Evolutionary conservation across 805 yeast genomes (phyloP).

Genomic region (Saturnispora serradocipensis): DNA sequence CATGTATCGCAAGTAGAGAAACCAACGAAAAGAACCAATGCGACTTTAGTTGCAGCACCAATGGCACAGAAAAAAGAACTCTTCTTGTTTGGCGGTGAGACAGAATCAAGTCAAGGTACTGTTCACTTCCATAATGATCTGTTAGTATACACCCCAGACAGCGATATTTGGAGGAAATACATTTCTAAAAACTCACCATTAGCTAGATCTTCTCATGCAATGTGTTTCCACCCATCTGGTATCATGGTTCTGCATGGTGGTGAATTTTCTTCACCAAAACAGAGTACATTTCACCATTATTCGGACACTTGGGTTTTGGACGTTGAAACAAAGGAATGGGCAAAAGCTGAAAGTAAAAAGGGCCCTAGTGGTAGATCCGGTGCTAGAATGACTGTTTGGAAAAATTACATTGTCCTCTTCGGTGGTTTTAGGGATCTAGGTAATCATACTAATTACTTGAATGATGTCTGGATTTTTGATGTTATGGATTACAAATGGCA

Average conservation of each 20-base stretch:
- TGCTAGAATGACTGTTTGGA: conserved; percentile 85
- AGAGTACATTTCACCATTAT: conserved; percentile 89
- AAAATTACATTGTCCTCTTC: conserved; percentile 71
- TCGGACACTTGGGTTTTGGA: conserved; percentile 95
- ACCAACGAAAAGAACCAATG: conserved; percentile 66
- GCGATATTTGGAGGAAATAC: conserved; percentile 71
- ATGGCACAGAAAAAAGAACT: conserved; percentile 68
- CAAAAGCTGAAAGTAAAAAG: conserved; percentile 61
- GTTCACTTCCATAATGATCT: conserved; percentile 75
- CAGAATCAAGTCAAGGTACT: conserved; percentile 32
- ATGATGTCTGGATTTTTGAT: conserved; percentile 90
- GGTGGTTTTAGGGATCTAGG: conserved; percentile 96
- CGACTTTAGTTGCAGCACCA: conserved; percentile 69
- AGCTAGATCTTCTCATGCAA: conserved; percentile 88
- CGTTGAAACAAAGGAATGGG: conserved; percentile 79
- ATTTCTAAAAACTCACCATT: conserved; percentile 82
- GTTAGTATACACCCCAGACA: conserved; percentile 61
- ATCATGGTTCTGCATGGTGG: conserved; percentile 86
- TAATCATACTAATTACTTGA: conserved; percentile 67
- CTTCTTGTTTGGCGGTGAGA: conserved; percentile 86
- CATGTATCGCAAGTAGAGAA: conserved; percentile 45
- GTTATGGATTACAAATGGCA: conserved; percentile 84
- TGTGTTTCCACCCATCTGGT: conserved; percentile 90
- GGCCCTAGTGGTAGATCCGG: conserved; percentile 89
- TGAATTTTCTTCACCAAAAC: conserved; percentile 94